Conservation (phyloP, 148 eudicot genomes). For the Camellia sinensis region DNA sequence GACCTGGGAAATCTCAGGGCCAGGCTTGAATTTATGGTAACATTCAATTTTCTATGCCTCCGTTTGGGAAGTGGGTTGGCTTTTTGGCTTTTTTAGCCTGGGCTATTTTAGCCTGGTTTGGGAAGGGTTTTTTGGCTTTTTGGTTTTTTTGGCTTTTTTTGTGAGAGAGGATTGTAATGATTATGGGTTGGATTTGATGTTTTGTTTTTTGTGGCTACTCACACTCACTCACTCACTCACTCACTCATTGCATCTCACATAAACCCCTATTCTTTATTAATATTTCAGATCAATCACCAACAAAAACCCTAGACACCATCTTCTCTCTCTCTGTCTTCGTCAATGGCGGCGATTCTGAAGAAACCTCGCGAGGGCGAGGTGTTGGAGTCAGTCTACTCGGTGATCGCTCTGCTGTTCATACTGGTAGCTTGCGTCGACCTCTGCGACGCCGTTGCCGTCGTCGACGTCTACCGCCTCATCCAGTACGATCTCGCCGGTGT, state of each 20-base stretch:
- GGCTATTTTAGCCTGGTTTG: too few species aligned
- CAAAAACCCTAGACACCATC: not conserved
- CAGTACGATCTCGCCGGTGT: constrained; percentile 94
- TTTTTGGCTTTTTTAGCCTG: too few species aligned
- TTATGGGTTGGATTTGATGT: too few species aligned
- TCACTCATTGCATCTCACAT: not conserved
- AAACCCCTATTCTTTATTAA: not conserved
- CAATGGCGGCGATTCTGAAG: constrained; percentile 54
- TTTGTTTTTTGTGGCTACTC: too few species aligned
- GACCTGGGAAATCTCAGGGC: too few species aligned
- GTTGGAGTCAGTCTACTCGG: constrained; percentile 40
- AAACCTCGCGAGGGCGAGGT: constrained; percentile 27
- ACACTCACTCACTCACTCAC: too few species aligned
- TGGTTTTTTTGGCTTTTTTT: too few species aligned
- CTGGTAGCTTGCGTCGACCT: constrained; percentile 81
- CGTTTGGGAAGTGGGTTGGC: too few species aligned
- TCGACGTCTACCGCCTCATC: constrained; percentile 92
- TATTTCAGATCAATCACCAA: not conserved
- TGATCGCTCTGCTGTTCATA: constrained; percentile 48
- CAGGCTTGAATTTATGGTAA: too few species aligned
- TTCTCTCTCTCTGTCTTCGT: not conserved
- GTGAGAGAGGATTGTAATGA: too few species aligned
- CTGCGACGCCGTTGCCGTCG: constrained; percentile 88
- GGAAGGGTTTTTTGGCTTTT: too few species aligned
- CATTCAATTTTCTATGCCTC: too few species aligned